phyloP scores from a whole-genome alignment of 495 filamentous ascomycete genomes.

The Lentithecium fluviatile region DNA sequence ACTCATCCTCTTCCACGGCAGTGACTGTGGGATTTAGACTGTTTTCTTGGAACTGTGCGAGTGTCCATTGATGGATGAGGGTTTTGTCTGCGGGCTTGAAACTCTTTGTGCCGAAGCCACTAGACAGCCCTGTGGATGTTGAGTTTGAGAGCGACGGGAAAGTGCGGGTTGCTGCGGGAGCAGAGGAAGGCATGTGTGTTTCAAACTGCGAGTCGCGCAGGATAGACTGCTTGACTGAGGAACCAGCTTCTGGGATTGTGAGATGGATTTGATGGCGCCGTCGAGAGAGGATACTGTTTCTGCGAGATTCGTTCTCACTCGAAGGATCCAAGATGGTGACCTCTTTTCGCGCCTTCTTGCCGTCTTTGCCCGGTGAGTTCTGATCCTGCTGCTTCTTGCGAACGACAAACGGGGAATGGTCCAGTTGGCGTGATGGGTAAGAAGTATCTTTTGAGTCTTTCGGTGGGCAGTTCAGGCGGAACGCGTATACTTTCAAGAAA shows the following conservation, averaged over 20 bases:
- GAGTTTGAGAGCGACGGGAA: conserved; percentile 40
- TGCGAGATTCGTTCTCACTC: conserved; percentile 38
- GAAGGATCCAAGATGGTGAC: conserved; percentile 61
- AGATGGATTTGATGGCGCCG: conserved; percentile 17
- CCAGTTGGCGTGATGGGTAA: conserved; percentile 67
- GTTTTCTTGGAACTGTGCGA: conserved; percentile 77
- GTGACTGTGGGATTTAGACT: conserved; percentile 78
- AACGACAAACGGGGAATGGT: conserved; percentile 69
- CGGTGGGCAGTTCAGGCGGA: conserved; percentile 82
- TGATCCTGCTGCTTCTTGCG: conserved; percentile 44
- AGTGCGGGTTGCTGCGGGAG: neutral
- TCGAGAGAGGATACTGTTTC: neutral
- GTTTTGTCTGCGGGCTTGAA: conserved; percentile 43
- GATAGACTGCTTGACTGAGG: conserved; percentile 39
- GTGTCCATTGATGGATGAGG: conserved; percentile 68
- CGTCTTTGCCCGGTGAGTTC: conserved; percentile 45
- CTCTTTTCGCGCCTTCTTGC: conserved; percentile 55
- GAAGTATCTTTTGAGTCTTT: conserved; percentile 74
- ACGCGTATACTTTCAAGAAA: conserved; percentile 84
- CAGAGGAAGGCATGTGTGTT: conserved; percentile 8
- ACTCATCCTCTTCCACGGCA: conserved; percentile 74
- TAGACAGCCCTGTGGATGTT: conserved; percentile 47
- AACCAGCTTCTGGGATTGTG: conserved; percentile 6
- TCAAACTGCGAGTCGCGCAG: conserved; percentile 35
- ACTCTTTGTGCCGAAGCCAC: conserved; percentile 25